Conservation (phyloP, 306 rosid species). For the Lathyrus oleraceus region DNA sequence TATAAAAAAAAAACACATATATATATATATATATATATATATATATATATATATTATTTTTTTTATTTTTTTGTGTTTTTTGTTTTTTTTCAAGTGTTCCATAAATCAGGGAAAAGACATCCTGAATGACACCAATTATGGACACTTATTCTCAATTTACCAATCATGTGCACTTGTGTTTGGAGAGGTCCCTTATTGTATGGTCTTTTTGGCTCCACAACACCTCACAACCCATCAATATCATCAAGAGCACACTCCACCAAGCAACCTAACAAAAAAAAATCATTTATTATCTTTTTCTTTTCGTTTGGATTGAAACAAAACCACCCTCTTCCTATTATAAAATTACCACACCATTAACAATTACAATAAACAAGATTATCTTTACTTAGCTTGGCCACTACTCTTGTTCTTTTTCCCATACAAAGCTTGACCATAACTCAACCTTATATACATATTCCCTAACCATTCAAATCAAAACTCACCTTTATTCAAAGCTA, state of each 20-base stretch:
- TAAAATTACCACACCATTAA: neutral
- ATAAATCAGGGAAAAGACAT: neutral
- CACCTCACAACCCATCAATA: constrained; percentile 11
- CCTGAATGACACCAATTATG: constrained; percentile 6
- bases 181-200: neutral
- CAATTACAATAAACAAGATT: neutral
- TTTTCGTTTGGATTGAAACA: neutral
- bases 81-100: neutral
- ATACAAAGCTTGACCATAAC: constrained; percentile 1
- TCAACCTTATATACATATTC: neutral
- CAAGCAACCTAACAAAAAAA: constrained; percentile 41
- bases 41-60: too few species aligned
- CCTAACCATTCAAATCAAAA: neutral
- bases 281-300: constrained; percentile 26
- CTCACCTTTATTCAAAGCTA: constrained; percentile 35
- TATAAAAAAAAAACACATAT: too few species aligned
- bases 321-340: neutral
- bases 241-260: constrained; percentile 37
- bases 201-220: neutral
- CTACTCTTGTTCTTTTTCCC: neutral
- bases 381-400: constrained; percentile 10
- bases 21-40: too few species aligned
- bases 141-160: constrained; percentile 14
- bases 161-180: constrained; percentile 25
- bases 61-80: too few species aligned